phyloP scores from a whole-genome alignment of 257 asterid genomes.

The Nicotiana benthamiana region DNA sequence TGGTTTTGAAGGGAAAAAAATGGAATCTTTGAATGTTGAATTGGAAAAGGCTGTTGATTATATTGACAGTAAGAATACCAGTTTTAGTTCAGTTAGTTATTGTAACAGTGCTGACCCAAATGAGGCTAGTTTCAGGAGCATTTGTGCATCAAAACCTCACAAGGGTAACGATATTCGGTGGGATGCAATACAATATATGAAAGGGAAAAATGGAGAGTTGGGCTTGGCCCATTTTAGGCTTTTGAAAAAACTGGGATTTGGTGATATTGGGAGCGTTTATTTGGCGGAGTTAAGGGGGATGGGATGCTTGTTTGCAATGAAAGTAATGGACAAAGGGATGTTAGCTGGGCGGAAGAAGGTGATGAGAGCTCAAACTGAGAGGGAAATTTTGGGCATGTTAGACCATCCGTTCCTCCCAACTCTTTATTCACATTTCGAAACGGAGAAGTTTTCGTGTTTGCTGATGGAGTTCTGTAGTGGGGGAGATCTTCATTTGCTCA shows the following conservation, averaged over 20 bases:
- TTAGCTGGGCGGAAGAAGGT: conserved; percentile 69
- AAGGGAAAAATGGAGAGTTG: conserved; percentile 47
- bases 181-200: conserved; percentile 62
- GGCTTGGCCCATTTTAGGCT: conserved; percentile 76
- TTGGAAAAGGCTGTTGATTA: conserved; percentile 18
- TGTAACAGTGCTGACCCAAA: conserved; percentile 24
- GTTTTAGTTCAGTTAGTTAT: conserved; percentile 30
- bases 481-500: conserved; percentile 84
- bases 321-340: conserved; percentile 87
- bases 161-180: conserved; percentile 68
- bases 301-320: conserved; percentile 74
- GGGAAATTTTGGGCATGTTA: conserved; percentile 63
- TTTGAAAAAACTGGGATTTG: conserved; percentile 80
- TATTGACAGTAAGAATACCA: conserved; percentile 31
- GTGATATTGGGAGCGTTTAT: conserved; percentile 91
- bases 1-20: conserved; percentile 31
- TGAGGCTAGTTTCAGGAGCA: conserved; percentile 51
- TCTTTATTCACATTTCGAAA: conserved; percentile 76
- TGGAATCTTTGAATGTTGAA: conserved; percentile 15
- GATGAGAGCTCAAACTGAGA: conserved; percentile 78
- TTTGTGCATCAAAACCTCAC: conserved; percentile 67
- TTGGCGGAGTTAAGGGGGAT: conserved; percentile 67
- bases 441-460: conserved; percentile 80
- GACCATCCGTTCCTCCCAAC: conserved; percentile 94
- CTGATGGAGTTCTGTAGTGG: conserved; percentile 95